phyloP scores from a whole-genome alignment of 2,329 filamentous ascomycete genomes.

The Thielaviopsis populi region DNA sequence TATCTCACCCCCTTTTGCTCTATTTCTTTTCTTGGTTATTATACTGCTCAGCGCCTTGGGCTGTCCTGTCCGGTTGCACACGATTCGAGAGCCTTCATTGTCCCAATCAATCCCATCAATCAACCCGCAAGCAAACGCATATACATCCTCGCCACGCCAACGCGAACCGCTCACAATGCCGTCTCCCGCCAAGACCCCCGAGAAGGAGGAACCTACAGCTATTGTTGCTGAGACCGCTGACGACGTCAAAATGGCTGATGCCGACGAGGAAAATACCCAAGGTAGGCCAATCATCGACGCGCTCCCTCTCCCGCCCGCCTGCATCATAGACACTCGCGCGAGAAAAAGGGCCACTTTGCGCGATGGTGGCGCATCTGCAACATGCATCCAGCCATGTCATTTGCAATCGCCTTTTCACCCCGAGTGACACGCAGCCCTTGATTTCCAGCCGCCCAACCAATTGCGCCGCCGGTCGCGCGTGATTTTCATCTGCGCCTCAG shows the following conservation, averaged over 20 bases:
- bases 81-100: not conserved
- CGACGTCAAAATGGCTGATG: slow-evolving; percentile 21
- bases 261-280: slow-evolving; percentile 20
- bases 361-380: not conserved
- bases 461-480: slow-evolving; percentile 10
- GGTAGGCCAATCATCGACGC: slow-evolving; percentile 8
- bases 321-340: not conserved
- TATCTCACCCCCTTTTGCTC: not conserved
- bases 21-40: slow-evolving; percentile 5
- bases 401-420: not conserved
- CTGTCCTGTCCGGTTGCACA: not conserved
- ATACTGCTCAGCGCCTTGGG: not conserved
- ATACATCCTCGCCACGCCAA: not conserved
- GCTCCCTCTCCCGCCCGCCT: not conserved
- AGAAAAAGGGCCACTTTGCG: not conserved
- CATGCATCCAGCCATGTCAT: not conserved
- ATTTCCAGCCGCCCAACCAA: slow-evolving; percentile 14
- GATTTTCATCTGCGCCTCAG: slow-evolving; percentile 2
- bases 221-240: slow-evolving; percentile 16
- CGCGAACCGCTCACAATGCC: slow-evolving; percentile 14
- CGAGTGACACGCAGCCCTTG: not conserved
- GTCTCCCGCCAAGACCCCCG: slow-evolving; percentile 16
- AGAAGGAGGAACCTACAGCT: slow-evolving; percentile 17
- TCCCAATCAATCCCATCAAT: not conserved
- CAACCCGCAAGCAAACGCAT: not conserved